phyloP scores from a whole-genome alignment of 2,329 filamentous ascomycete species.

The Epichloe coenophiala region DNA sequence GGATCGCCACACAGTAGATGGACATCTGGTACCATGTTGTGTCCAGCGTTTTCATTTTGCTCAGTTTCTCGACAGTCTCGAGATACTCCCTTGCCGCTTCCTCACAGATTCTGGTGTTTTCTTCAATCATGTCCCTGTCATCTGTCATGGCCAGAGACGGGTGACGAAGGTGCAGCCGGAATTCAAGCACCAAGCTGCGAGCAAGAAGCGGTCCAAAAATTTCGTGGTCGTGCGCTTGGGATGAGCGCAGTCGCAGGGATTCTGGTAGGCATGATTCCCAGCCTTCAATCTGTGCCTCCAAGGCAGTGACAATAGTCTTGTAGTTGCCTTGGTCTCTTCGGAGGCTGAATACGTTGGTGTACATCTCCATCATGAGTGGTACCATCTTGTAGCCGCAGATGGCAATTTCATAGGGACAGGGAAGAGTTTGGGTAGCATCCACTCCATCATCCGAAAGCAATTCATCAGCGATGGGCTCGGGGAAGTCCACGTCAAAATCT shows the following conservation, averaged over 20 bases:
- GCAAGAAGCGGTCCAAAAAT: slow-evolving; percentile 41
- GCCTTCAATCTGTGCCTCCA: slow-evolving; percentile 50
- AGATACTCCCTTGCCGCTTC: slow-evolving; percentile 53
- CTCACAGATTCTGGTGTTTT: slow-evolving; percentile 53
- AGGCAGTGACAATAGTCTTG: slow-evolving; percentile 43
- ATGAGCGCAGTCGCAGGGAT: slow-evolving; percentile 37
- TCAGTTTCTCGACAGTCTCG: slow-evolving; percentile 42
- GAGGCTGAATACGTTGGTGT: slow-evolving; percentile 61
- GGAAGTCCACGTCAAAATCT: slow-evolving; percentile 69
- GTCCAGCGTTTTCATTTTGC: slow-evolving; percentile 54
- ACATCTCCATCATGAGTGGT: slow-evolving; percentile 59
- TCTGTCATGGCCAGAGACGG: slow-evolving; percentile 44
- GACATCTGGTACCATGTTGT: slow-evolving; percentile 67
- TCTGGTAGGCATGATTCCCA: slow-evolving; percentile 53
- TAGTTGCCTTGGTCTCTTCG: slow-evolving; percentile 51
- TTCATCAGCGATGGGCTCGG: slow-evolving; percentile 58
- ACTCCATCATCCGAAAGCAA: slow-evolving; percentile 51
- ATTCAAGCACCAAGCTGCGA: slow-evolving; percentile 41
- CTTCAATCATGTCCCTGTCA: slow-evolving; percentile 41
- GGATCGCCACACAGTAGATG: slow-evolving; percentile 59
- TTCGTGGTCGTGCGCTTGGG: slow-evolving; percentile 26
- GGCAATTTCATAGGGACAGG: slow-evolving; percentile 55
- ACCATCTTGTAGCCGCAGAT: slow-evolving; percentile 52
- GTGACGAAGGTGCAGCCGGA: slow-evolving; percentile 46
- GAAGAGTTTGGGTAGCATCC: slow-evolving; percentile 36